phyloP scores from a whole-genome alignment of 1,284 basidiomycete genomes.

The Erythrobasidium hasegawianum region DNA sequence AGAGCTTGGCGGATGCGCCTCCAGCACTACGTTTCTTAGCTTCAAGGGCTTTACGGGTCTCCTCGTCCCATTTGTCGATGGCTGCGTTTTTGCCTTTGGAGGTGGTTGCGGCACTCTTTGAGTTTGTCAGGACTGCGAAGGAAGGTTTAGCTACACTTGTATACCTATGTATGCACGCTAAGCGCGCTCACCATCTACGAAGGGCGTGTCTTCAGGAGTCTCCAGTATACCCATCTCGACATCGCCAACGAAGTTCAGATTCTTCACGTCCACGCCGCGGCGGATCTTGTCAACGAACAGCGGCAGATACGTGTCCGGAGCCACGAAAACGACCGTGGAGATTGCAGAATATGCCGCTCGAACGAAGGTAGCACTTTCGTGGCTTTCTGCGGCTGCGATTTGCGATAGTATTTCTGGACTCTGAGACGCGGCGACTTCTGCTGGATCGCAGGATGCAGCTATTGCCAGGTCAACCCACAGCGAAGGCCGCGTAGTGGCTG shows the following conservation, averaged over 20 bases:
- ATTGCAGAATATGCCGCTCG: constrained; percentile 68
- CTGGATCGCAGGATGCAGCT: constrained; percentile 64
- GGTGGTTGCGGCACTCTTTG: constrained; percentile 32
- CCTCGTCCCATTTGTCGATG: constrained; percentile 87
- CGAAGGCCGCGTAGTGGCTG: neutral
- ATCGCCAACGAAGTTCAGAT: constrained; percentile 63
- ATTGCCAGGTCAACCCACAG: constrained; percentile 79
- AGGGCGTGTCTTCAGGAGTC: constrained; percentile 63
- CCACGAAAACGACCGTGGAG: constrained; percentile 72
- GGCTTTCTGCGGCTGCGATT: constrained; percentile 35
- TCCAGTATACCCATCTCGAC: constrained; percentile 77
- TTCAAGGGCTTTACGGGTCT: constrained; percentile 77
- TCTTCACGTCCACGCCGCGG: constrained; percentile 59
- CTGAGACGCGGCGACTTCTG: constrained; percentile 57
- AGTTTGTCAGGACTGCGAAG: constrained; percentile 18
- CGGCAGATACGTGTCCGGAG: constrained; percentile 64
- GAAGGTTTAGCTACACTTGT: constrained; percentile 24
- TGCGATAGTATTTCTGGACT: constrained; percentile 55
- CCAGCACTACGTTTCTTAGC: constrained; percentile 62
- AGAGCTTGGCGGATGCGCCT: constrained; percentile 55
- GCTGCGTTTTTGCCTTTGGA: constrained; percentile 77
- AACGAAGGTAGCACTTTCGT: constrained; percentile 41
- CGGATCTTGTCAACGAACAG: constrained; percentile 64
- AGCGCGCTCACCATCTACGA: constrained; percentile 48
- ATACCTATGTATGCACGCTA: neutral